Evolutionary conservation across 164 flowering plant species (phyloP).

Genomic region (Chimonanthus salicifolius): DNA sequence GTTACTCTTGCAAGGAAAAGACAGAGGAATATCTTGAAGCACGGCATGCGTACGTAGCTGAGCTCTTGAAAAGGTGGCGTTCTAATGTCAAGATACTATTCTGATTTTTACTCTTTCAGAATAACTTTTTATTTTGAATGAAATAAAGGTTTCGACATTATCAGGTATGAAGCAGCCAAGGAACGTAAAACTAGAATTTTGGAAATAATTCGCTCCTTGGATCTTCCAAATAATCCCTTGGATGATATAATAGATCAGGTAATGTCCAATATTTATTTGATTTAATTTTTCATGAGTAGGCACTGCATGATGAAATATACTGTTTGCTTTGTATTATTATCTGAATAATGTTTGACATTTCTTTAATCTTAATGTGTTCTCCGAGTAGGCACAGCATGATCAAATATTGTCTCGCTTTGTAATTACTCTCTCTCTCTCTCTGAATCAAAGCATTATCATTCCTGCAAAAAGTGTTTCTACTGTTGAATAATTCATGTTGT

Average conservation of each 20-base stretch:
- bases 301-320: background rate
- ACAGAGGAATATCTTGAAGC: slow-evolving; percentile 85
- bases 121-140: background rate
- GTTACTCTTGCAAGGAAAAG: slow-evolving; percentile 80
- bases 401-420: too few species aligned
- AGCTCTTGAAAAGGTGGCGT: slow-evolving; percentile 62
- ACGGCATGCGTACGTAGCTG: slow-evolving; percentile 51
- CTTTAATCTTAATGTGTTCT: too few species aligned
- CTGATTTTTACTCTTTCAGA: background rate
- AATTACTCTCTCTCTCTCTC: too few species aligned
- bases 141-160: background rate
- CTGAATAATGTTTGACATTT: too few species aligned
- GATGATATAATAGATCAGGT: slow-evolving; percentile 98
- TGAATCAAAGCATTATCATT: too few species aligned
- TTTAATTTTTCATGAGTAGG: background rate
- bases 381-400: too few species aligned
- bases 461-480: too few species aligned
- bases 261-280: background rate
- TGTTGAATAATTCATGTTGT: too few species aligned
- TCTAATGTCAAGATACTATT: background rate
- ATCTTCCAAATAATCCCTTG: slow-evolving; percentile 94
- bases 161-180: slow-evolving; percentile 80
- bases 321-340: too few species aligned
- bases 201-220: slow-evolving; percentile 77
- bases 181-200: slow-evolving; percentile 74